phyloP scores from a whole-genome alignment of 1,284 basidiomycete species.

The Leucoagaricus sp. region DNA sequence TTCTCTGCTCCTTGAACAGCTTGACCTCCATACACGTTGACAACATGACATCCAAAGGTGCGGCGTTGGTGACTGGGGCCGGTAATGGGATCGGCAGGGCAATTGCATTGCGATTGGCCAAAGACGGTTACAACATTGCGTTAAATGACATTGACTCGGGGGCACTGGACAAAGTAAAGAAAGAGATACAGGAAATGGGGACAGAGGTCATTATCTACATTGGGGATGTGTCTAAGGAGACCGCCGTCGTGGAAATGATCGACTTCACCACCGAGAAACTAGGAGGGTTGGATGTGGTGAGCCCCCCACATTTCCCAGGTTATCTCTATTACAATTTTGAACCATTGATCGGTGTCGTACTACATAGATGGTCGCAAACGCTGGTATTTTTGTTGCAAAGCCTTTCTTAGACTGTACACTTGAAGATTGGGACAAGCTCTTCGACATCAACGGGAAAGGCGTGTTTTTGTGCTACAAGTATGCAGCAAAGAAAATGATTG shows the following conservation, averaged over 20 bases:
- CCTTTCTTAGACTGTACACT: slow-evolving; percentile 19
- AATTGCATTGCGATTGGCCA: slow-evolving; percentile 26
- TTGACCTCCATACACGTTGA: no score
- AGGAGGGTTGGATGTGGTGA: slow-evolving; percentile 33
- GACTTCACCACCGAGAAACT: slow-evolving; percentile 24
- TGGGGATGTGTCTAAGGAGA: slow-evolving; percentile 29
- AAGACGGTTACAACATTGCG: slow-evolving; percentile 27
- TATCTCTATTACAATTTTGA: neutral
- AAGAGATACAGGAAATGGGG: slow-evolving; percentile 22
- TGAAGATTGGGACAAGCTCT: slow-evolving; percentile 28
- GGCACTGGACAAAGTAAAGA: slow-evolving; percentile 17
- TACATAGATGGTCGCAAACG: slow-evolving; percentile 29
- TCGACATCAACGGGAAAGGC: slow-evolving; percentile 14
- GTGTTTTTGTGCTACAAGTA: slow-evolving; percentile 19
- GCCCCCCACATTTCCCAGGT: slow-evolving; percentile 9
- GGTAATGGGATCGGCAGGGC: slow-evolving; percentile 26
- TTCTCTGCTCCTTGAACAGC: no score
- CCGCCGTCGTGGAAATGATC: slow-evolving; percentile 29
- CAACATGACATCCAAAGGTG: no score
- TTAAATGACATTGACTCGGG: slow-evolving; percentile 15
- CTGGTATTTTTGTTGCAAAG: slow-evolving; percentile 10
- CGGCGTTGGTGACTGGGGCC: slow-evolving; percentile 29
- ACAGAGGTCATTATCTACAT: slow-evolving; percentile 17
- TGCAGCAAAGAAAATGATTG: slow-evolving; percentile 23
- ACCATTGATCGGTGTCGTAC: no score